Conservation (phyloP, 2,329 filamentous ascomycete genomes). For the Emmonsiellopsis sp. region DNA sequence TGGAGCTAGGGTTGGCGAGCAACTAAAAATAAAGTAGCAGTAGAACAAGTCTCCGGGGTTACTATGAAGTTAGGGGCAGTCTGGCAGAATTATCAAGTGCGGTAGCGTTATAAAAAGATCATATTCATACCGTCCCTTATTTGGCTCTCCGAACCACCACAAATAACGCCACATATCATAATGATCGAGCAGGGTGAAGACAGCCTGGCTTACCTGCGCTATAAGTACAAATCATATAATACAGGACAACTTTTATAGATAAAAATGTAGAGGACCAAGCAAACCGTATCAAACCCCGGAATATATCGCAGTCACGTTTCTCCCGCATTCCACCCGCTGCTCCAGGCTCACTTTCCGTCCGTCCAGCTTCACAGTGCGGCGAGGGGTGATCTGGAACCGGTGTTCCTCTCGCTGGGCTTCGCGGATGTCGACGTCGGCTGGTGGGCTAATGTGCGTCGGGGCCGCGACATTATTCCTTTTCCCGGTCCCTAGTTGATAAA, state of each 20-base stretch:
- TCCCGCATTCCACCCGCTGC: conserved; percentile 81
- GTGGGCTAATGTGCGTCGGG: conserved; percentile 72
- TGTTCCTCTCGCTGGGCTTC: conserved; percentile 58
- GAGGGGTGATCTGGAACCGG: conserved; percentile 72
- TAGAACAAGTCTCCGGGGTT: too few relatives aligned
- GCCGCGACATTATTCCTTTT: conserved; percentile 70
- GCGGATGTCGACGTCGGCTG: conserved; percentile 53
- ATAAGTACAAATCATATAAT: not conserved
- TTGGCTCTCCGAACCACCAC: too few relatives aligned
- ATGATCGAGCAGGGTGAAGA: too few relatives aligned
- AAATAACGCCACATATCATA: too few relatives aligned
- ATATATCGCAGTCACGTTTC: conserved; percentile 74
- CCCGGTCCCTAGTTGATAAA: conserved; percentile 85
- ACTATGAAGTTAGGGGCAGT: too few relatives aligned
- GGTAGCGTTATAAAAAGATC: too few relatives aligned
- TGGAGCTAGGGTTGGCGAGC: too few relatives aligned
- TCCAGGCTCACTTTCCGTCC: conserved; percentile 68
- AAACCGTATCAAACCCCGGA: conserved; percentile 44
- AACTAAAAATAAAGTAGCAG: too few relatives aligned
- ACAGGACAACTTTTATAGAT: not conserved
- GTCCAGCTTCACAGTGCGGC: conserved; percentile 58
- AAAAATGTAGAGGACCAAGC: not conserved
- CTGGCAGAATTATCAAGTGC: too few relatives aligned
- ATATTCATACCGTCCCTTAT: too few relatives aligned
- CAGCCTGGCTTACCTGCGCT: too few relatives aligned